Evolutionary conservation across 345 rosid species (phyloP).

Genomic region (Ricinus communis): DNA sequence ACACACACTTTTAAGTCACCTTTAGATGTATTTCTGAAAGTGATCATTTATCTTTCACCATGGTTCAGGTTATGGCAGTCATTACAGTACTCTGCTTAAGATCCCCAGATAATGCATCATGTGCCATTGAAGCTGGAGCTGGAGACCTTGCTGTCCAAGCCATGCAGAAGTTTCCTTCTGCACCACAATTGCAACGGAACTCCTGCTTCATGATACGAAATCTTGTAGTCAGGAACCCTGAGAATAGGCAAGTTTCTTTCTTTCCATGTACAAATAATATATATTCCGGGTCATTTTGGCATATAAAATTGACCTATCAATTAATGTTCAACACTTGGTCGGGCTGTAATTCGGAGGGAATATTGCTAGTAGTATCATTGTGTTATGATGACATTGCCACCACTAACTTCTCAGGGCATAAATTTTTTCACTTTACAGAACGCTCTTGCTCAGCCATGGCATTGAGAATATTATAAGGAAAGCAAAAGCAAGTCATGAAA

Average conservation of each 20-base stretch:
- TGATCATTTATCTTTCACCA: not conserved
- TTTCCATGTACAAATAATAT: too few relatives aligned
- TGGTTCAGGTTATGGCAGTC: slow-evolving; percentile 66
- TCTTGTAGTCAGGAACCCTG: slow-evolving; percentile 77
- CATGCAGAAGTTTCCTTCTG: slow-evolving; percentile 76
- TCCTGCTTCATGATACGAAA: slow-evolving; percentile 90
- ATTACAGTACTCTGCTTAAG: slow-evolving; percentile 78
- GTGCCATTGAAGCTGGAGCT: slow-evolving; percentile 90
- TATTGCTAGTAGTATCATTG: not conserved
- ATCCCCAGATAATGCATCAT: slow-evolving; percentile 78
- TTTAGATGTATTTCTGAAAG: not conserved
- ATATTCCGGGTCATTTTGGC: too few relatives aligned
- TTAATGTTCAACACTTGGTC: too few relatives aligned
- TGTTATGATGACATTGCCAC: too few relatives aligned
- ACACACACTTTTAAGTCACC: not conserved
- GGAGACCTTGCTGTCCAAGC: slow-evolving; percentile 85
- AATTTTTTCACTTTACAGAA: slow-evolving; percentile 39
- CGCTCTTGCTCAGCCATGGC: slow-evolving; percentile 62
- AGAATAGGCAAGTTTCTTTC: slow-evolving; percentile 69
- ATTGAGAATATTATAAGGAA: slow-evolving; percentile 66
- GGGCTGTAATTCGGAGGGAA: too few relatives aligned
- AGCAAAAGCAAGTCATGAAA: slow-evolving; percentile 69
- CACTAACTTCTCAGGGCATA: not conserved
- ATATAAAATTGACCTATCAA: too few relatives aligned
- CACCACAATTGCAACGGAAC: slow-evolving; percentile 66